Conservation (phyloP, 1,284 basidiomycete species). For the Trichosporon sp. region DNA sequence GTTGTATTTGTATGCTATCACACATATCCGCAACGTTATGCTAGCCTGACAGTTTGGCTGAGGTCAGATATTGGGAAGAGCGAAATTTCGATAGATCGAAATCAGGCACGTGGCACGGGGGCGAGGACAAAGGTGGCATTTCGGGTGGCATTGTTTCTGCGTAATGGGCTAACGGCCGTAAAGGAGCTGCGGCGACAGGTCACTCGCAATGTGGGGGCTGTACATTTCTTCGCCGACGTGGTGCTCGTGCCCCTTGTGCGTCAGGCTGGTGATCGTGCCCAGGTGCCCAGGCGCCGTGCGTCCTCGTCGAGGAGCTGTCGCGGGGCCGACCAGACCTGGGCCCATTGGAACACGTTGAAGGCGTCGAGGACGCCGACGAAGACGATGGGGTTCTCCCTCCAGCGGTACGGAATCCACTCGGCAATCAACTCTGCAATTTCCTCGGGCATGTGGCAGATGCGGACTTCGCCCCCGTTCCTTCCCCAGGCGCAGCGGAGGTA, state of each 20-base stretch:
- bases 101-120: slow-evolving; percentile 1
- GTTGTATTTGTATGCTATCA: slow-evolving; percentile 18
- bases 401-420: neutral
- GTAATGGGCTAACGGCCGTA: no score
- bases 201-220: neutral
- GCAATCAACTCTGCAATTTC: neutral
- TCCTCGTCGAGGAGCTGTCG: neutral
- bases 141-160: neutral
- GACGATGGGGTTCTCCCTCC: neutral
- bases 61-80: neutral
- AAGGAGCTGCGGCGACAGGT: neutral
- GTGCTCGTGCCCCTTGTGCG: neutral
- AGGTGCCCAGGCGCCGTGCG: neutral
- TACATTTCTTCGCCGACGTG: neutral
- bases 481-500: no score
- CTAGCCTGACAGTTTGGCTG: neutral
- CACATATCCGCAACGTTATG: neutral
- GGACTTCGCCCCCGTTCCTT: no score
- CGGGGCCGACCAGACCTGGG: neutral
- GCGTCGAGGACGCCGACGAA: neutral
- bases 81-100: neutral
- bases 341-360: neutral
- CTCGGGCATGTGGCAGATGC: neutral
- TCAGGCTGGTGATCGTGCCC: neutral
- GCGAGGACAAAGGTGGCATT: neutral